phyloP scores from a whole-genome alignment of 2,329 filamentous ascomycete species.

The Pseudogymnoascus sp. region DNA sequence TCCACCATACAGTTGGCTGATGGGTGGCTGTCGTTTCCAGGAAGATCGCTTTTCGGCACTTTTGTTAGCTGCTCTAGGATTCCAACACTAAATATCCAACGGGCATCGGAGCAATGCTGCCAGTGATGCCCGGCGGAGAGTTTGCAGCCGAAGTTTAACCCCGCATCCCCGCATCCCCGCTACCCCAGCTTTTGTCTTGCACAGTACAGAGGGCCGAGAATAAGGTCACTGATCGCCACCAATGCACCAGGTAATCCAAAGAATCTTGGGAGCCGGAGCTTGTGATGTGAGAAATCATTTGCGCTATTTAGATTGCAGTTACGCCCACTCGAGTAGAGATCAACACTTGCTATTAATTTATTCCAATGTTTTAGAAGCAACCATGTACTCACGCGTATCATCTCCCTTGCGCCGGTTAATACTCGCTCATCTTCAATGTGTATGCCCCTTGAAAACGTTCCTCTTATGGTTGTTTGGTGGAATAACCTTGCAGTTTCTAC shows the following conservation, averaged over 20 bases:
- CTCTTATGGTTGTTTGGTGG: background rate
- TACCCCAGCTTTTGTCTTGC: background rate
- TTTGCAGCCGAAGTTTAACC: background rate
- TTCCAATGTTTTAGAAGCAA: background rate
- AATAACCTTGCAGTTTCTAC: background rate
- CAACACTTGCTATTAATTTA: background rate
- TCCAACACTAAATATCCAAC: background rate
- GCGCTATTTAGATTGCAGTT: background rate
- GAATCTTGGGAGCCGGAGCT: background rate
- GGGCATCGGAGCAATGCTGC: background rate
- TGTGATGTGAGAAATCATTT: background rate
- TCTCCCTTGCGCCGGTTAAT: background rate
- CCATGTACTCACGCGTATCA: background rate
- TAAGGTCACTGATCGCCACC: background rate
- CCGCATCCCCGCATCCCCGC: background rate
- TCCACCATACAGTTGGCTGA: background rate
- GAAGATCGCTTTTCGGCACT: background rate
- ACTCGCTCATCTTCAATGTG: background rate
- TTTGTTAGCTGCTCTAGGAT: background rate
- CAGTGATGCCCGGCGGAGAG: background rate
- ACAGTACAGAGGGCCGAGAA: too few relatives aligned
- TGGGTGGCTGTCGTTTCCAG: background rate
- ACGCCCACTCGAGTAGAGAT: background rate
- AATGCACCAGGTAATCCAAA: background rate
- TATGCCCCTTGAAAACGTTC: background rate